Evolutionary conservation across 23 red algal genomes (phyloP), one percentile per base, ranked within the genome.

Genomic region (Gracilaria gracilis): DNA sequence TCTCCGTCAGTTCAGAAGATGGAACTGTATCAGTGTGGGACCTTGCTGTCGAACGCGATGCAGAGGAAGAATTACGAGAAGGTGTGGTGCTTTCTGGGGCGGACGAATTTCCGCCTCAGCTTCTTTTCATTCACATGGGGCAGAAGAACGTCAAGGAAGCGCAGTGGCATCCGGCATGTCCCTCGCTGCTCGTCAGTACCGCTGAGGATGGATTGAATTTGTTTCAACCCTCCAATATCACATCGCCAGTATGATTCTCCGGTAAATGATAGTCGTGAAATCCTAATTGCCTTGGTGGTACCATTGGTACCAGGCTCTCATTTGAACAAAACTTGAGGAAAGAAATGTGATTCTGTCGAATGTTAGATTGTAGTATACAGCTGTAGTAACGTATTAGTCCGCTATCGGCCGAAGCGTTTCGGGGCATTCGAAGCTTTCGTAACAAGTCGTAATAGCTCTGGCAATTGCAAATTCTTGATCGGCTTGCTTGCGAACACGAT

Each of bases 81-180:
- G 89, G 93, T 51, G 87, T 90, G 19, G 85, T 90, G 15, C 53
- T 97, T 48, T 65, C 38, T 46, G 90, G 89, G 24, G 90, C 86
- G 32, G 93, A 98, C 14, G 88, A 95, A 65, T 84, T 93, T 66
- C 97, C 97, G 46, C 83, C 97, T 9, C 97, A 95, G 76, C 49
- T 98, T 57, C 87, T 98, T 44, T 98, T 98, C 86, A 29, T 95
- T 53, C 97, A 98, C 80, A 83, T 92, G 92, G 97, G 97, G 8
- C 90, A 94, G 55, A 83, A 58, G 46, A 86, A 95, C 61, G 83
- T 91, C 16, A 95, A 98, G 38, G 97, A 98, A 49, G 88, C 92
- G 9, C 97, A 96, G 61, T 98, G 97, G 97, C 88, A 93, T 98
- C 82, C 77, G 20, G 21, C 67, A 27, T 78, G 80, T 37, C 57